Conservation (phyloP, 495 filamentous ascomycete genomes). For the Podospora didyma region DNA sequence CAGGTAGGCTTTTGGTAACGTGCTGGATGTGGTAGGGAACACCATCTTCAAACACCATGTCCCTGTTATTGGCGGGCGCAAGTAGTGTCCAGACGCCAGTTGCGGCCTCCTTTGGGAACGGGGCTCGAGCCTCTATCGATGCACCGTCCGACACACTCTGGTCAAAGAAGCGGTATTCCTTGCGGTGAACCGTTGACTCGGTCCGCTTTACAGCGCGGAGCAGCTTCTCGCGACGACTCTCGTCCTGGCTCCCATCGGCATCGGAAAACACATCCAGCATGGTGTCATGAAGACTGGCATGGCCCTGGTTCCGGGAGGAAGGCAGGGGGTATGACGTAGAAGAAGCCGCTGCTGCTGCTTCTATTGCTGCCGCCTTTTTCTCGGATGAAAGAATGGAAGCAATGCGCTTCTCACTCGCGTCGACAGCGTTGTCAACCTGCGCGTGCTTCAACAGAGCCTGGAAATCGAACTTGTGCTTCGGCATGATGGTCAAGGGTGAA, state of each 20-base stretch:
- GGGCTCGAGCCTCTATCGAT: slow-evolving; percentile 28
- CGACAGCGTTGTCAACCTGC: slow-evolving; percentile 51
- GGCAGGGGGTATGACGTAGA: background rate
- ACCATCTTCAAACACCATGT: slow-evolving; percentile 66
- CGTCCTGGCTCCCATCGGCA: slow-evolving; percentile 47
- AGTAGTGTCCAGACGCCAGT: slow-evolving; percentile 37
- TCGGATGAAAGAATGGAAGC: slow-evolving; percentile 29
- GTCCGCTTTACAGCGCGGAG: slow-evolving; percentile 70
- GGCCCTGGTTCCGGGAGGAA: slow-evolving; percentile 11
- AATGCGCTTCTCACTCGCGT: slow-evolving; percentile 53
- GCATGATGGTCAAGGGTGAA: slow-evolving; percentile 43
- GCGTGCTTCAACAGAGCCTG: slow-evolving; percentile 60
- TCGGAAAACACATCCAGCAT: slow-evolving; percentile 44
- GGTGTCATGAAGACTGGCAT: slow-evolving; percentile 27
- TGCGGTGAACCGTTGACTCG: slow-evolving; percentile 59
- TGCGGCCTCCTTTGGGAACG: slow-evolving; percentile 29
- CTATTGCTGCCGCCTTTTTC: too few relatives aligned
- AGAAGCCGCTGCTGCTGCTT: slow-evolving; percentile 4
- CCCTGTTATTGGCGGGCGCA: slow-evolving; percentile 46
- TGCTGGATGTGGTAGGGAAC: slow-evolving; percentile 56
- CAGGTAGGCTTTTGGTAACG: slow-evolving; percentile 51
- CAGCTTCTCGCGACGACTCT: slow-evolving; percentile 52
- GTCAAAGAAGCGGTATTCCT: slow-evolving; percentile 66
- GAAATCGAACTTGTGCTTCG: slow-evolving; percentile 65
- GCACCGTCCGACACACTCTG: background rate